Conservation (phyloP, 1,284 basidiomycete genomes). For the Ceratobasidium sp. region DNA sequence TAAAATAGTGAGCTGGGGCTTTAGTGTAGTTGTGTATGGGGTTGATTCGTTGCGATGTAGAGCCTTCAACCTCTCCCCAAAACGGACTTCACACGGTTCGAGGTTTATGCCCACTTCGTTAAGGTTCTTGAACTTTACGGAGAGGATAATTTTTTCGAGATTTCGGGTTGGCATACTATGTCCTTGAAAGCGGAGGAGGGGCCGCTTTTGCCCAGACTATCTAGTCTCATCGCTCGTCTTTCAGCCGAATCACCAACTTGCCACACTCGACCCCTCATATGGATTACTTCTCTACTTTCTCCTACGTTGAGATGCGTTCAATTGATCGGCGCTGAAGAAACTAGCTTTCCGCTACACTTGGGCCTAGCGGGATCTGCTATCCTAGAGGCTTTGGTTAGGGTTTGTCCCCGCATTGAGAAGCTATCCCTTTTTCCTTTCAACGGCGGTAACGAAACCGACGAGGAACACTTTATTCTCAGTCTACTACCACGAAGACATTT, state of each 20-base stretch:
- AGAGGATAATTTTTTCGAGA: background rate
- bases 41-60: background rate
- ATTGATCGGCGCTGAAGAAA: background rate
- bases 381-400: background rate
- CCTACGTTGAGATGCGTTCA: background rate
- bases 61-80: background rate
- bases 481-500: background rate
- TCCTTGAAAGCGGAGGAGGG: background rate
- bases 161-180: background rate
- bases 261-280: background rate
- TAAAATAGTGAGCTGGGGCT: background rate
- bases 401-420: background rate
- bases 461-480: background rate
- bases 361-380: background rate
- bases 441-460: background rate
- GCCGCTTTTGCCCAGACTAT: background rate
- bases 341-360: background rate
- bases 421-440: background rate
- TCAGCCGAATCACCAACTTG: background rate
- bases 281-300: background rate
- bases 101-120: background rate
- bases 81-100: conserved; percentile 1
- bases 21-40: background rate
- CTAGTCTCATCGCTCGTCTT: background rate
- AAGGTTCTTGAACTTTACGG: background rate